Percentiles rank a stretch among this genome's conserved stretches.
phyloP scores from a whole-genome alignment of 495 filamentous ascomycete genomes.

The Penicillium canescens region DNA sequence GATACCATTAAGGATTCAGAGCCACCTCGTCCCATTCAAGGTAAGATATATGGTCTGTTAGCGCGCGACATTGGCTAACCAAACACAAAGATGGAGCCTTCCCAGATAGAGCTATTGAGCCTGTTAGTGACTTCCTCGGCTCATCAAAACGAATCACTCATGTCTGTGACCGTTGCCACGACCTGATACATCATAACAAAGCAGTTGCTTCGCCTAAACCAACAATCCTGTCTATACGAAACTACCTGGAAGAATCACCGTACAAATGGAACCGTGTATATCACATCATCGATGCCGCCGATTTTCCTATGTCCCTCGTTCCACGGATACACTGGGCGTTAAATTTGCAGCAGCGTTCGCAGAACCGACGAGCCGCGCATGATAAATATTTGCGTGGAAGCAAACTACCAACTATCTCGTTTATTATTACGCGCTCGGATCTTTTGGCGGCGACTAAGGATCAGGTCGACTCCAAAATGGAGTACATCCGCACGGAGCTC shows the following conservation, averaged over 20 bases:
- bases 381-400: slow-evolving; percentile 62
- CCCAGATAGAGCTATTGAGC: slow-evolving; percentile 36
- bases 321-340: slow-evolving; percentile 62
- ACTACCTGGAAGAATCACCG: slow-evolving; percentile 82
- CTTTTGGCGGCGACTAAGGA: slow-evolving; percentile 77
- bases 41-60: slow-evolving; percentile 6
- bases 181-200: slow-evolving; percentile 69
- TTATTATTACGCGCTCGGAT: slow-evolving; percentile 88
- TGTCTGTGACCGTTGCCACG: slow-evolving; percentile 85
- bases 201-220: slow-evolving; percentile 75
- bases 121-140: slow-evolving; percentile 17
- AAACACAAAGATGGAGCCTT: slow-evolving; percentile 31
- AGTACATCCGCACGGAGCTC: slow-evolving; percentile 72
- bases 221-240: slow-evolving; percentile 69
- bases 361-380: slow-evolving; percentile 69
- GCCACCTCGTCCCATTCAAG: slow-evolving; percentile 22
- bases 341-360: slow-evolving; percentile 64
- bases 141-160: slow-evolving; percentile 22
- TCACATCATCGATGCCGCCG: slow-evolving; percentile 95
- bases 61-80: not conserved
- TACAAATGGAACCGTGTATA: slow-evolving; percentile 91
- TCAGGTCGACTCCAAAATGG: slow-evolving; percentile 79
- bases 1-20: not conserved
- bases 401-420: slow-evolving; percentile 67
- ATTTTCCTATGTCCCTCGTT: slow-evolving; percentile 91